Conservation (phyloP, 768 basidiomycete genomes). For the Grammothele lineata region DNA sequence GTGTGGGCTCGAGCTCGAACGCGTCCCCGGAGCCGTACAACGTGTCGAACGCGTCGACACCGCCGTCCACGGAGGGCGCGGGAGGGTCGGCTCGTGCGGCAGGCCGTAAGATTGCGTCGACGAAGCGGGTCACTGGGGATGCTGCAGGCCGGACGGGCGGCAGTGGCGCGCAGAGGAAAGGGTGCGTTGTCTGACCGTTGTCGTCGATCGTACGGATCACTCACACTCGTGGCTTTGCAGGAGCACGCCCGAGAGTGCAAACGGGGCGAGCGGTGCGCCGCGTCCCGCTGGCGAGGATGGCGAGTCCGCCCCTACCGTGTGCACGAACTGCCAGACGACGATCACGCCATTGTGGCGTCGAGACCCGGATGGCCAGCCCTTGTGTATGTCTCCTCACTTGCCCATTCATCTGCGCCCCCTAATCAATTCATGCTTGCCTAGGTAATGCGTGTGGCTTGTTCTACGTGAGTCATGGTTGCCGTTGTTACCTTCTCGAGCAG, state of each 20-base stretch:
- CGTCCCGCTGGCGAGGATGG: constrained; percentile 50
- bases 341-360: constrained; percentile 93
- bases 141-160: constrained; percentile 19
- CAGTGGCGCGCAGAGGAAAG: constrained; percentile 39
- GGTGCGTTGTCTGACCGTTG: constrained; percentile 23
- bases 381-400: constrained; percentile 53
- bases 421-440: constrained; percentile 29
- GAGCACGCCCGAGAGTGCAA: constrained; percentile 58
- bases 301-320: constrained; percentile 73
- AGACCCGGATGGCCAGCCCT: constrained; percentile 88
- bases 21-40: constrained; percentile 76
- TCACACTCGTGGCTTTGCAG: constrained; percentile 25
- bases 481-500: constrained; percentile 3
- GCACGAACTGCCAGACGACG: constrained; percentile 93
- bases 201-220: neutral
- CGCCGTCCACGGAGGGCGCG: constrained; percentile 58
- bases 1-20: constrained; percentile 58
- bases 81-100: constrained; percentile 25
- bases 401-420: too few species aligned
- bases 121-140: constrained; percentile 59
- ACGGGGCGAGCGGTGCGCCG: constrained; percentile 29
- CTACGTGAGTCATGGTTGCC: constrained; percentile 55
- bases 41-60: constrained; percentile 67
- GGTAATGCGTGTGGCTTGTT: constrained; percentile 93
- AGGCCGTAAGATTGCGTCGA: constrained; percentile 58